phyloP scores from a whole-genome alignment of 2,329 filamentous ascomycete species.

The Pseudogymnoascus sp. region DNA sequence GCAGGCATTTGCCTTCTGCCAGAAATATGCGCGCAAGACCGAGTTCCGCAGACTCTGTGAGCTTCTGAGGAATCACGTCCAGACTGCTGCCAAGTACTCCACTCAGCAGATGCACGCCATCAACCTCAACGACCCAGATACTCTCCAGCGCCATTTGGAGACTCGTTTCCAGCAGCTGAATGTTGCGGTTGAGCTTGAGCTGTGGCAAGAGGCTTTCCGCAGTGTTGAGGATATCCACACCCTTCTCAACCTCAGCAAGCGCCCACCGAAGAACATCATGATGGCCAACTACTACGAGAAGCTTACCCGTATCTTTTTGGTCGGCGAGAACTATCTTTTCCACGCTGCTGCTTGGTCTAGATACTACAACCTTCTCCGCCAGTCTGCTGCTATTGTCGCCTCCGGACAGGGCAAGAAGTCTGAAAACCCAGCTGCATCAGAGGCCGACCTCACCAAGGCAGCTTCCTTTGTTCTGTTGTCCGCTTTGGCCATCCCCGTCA shows the following conservation, averaged over 20 bases:
- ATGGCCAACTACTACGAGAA: conserved; percentile 99
- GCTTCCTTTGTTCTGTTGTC: conserved; percentile 94
- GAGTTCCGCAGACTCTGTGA: conserved; percentile 98
- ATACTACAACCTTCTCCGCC: conserved; percentile 92
- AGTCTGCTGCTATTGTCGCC: conserved; percentile 75
- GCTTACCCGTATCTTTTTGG: conserved; percentile 94
- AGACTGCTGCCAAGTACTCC: conserved; percentile 98
- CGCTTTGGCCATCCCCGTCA: conserved; percentile 94
- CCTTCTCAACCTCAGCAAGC: conserved; percentile 93
- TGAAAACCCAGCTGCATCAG: conserved; percentile 83
- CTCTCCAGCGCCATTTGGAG: conserved; percentile 91
- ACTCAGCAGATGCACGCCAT: conserved; percentile 93
- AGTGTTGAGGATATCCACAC: conserved; percentile 99
- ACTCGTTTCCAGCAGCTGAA: conserved; percentile 98
- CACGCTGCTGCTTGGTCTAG: conserved; percentile 95
- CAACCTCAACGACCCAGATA: conserved; percentile 96
- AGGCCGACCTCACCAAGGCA: conserved; percentile 85
- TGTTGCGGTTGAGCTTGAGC: conserved; percentile 91
- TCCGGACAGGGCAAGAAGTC: conserved; percentile 83
- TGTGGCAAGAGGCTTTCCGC: conserved; percentile 99
- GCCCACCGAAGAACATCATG: conserved; percentile 97
- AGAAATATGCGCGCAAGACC: conserved; percentile 96
- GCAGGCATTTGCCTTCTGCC: conserved; percentile 97
- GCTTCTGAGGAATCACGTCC: conserved; percentile 94
- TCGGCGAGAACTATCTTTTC: conserved; percentile 99